A percentile compares a stretch with the other conserved stretches of the same genome.
Evolutionary conservation across 2,329 filamentous ascomycete species (phyloP).

Genomic region (Fusarium pseudocircinatum): DNA sequence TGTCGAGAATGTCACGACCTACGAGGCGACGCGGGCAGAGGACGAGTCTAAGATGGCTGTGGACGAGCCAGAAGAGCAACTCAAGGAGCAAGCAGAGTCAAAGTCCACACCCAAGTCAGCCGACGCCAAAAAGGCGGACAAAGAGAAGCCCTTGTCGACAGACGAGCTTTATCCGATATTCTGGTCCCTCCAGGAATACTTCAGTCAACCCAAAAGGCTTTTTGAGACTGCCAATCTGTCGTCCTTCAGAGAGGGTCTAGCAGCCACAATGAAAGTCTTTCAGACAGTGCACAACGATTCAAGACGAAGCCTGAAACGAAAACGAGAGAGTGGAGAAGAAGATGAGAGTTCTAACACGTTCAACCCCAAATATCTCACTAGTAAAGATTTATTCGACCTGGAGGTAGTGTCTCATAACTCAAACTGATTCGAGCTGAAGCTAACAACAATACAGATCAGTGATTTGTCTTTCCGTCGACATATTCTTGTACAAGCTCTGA

Average conservation of each 20-base stretch:
- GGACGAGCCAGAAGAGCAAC: constrained; percentile 59
- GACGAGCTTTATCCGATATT: constrained; percentile 88
- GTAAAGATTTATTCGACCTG: constrained; percentile 91
- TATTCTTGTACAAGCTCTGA: constrained; percentile 93
- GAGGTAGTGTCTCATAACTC: constrained; percentile 66
- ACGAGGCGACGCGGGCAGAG: constrained; percentile 60
- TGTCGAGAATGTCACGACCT: constrained; percentile 90
- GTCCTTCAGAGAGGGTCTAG: constrained; percentile 83
- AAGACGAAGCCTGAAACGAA: constrained; percentile 75
- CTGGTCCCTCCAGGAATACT: constrained; percentile 91
- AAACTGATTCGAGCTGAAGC: neutral
- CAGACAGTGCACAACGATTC: constrained; percentile 68
- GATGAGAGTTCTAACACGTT: constrained; percentile 66
- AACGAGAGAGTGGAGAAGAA: constrained; percentile 64
- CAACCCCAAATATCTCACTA: constrained; percentile 99
- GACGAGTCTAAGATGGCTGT: constrained; percentile 67
- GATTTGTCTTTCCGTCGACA: constrained; percentile 95
- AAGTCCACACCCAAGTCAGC: constrained; percentile 53
- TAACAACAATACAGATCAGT: constrained; percentile 68
- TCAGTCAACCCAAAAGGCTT: constrained; percentile 86
- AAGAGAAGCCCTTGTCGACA: constrained; percentile 63
- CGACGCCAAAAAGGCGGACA: constrained; percentile 57
- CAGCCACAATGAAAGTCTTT: constrained; percentile 69
- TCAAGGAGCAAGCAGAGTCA: constrained; percentile 46
- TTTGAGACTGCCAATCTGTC: constrained; percentile 77